A percentile compares a stretch with the other conserved stretches of the same genome.
These are phyloP conservation scores for Suhomyces yuchorum DNA, from an alignment of 1,139 yeast species.

Conservation along the genomic window DNA sequence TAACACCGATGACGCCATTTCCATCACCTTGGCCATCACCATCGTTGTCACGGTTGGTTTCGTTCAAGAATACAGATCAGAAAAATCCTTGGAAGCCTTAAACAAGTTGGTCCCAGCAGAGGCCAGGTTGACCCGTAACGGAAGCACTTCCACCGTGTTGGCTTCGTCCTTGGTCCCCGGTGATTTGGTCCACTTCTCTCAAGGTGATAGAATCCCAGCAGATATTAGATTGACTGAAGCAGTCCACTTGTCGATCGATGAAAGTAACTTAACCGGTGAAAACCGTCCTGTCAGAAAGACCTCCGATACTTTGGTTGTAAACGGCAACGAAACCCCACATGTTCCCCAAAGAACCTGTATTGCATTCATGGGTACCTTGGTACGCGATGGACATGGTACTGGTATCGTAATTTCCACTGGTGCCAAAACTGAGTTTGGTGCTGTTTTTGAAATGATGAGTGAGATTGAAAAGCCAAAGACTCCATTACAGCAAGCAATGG, in stretches of 20 bases:
- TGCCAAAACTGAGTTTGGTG: constrained; percentile 84
- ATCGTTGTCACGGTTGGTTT: constrained; percentile 95
- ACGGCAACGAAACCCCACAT: constrained; percentile 34
- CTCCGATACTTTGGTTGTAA: constrained; percentile 34
- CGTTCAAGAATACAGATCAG: constrained; percentile 93
- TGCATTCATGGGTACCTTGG: constrained; percentile 95
- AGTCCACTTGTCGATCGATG: constrained; percentile 80
- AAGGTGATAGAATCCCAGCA: constrained; percentile 96
- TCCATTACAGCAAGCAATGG: constrained; percentile 93
- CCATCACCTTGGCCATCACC: constrained; percentile 82
- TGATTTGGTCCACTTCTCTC: constrained; percentile 81
- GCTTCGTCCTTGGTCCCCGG: constrained; percentile 93
- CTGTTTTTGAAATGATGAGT: constrained; percentile 87
- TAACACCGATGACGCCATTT: constrained; percentile 87
- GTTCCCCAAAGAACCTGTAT: constrained; percentile 70
- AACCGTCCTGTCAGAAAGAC: constrained; percentile 77
- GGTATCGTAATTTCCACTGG: constrained; percentile 95
- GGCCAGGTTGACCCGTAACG: constrained; percentile 84
- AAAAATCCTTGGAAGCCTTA: constrained; percentile 87
- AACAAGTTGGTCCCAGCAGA: constrained; percentile 92
- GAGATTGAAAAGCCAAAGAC: constrained; percentile 94
- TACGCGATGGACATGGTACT: constrained; percentile 88
- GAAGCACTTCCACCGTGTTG: constrained; percentile 70
- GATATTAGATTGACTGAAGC: constrained; percentile 80
- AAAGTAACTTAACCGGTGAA: constrained; percentile 93